phyloP scores from a whole-genome alignment of 2,329 filamentous ascomycete species.

The Xylaria sp. region DNA sequence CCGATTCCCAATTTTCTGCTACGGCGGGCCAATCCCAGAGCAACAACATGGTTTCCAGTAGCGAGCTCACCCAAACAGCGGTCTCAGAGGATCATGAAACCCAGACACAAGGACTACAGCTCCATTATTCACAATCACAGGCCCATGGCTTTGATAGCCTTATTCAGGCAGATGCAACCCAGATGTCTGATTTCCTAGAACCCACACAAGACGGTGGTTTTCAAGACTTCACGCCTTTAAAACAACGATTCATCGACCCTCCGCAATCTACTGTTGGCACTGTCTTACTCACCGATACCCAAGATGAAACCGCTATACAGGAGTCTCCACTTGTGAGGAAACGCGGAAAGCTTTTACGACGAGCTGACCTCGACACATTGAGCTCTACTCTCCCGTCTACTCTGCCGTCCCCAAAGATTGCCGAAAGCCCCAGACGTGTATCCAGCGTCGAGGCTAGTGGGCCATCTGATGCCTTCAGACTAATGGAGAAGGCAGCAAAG shows the following conservation, averaged over 20 bases:
- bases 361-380: slow-evolving; percentile 37
- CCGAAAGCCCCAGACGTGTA: slow-evolving; percentile 41
- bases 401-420: slow-evolving; percentile 59
- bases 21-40: slow-evolving; percentile 62
- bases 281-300: slow-evolving; percentile 60
- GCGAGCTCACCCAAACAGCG: slow-evolving; percentile 55
- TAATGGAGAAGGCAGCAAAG: slow-evolving; percentile 74
- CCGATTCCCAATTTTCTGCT: slow-evolving; percentile 70
- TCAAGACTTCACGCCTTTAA: slow-evolving; percentile 76
- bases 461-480: slow-evolving; percentile 67
- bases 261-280: slow-evolving; percentile 78
- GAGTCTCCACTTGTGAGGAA: slow-evolving; percentile 74
- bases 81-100: slow-evolving; percentile 54
- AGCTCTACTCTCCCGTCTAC: slow-evolving; percentile 55
- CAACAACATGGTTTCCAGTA: slow-evolving; percentile 63
- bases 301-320: slow-evolving; percentile 54
- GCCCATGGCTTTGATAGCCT: slow-evolving; percentile 67
- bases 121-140: slow-evolving; percentile 71
- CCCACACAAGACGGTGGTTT: slow-evolving; percentile 86
- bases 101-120: slow-evolving; percentile 58
- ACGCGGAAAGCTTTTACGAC: slow-evolving; percentile 61
- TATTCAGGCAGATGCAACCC: slow-evolving; percentile 63
- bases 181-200: slow-evolving; percentile 76
- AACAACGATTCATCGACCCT: slow-evolving; percentile 70
- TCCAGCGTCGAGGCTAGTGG: slow-evolving; percentile 51